Base-by-base conservation (phyloP, 1,284 basidiomycete genomes). In the Quambalaria eucalypti region DNA sequence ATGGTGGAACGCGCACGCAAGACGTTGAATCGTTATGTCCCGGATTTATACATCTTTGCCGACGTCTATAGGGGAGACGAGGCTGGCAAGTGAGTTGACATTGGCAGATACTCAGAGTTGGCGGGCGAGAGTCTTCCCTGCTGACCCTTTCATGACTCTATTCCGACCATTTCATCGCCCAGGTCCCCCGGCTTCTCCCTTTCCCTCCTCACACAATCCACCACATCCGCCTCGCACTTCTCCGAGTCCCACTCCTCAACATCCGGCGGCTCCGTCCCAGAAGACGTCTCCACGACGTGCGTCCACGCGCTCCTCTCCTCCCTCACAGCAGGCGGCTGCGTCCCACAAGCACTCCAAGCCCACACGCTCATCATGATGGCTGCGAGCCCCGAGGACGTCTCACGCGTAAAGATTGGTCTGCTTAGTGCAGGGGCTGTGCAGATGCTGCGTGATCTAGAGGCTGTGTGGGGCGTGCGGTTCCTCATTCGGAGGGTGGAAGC, bases 41-140 rank as follows among this genome's bases (percentile, higher is more conserved):
- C 93, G 26, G 95, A 99, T 74, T 89, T 97, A 28, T 97, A 98
- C 77, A 83, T 99, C 28, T 95, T 97, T 75, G 95, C 95, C 1
- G 95, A 98, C 68, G 91, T 97, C 12, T 98, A 96, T 78, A 91
- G 95, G 73, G 92, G 92, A 8, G 88, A 91, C 25, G 95, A 98
- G 60, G 90, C 89, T 61, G 95, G 95, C 76, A 95, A 90, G 53
- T 55, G 54, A 55, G 53, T 51, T 16, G 28, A 29, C 44, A 19
- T n/a, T n/a, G 46, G 31, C 9, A 33, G 9, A 33, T n/a, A 9
- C 8, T n/a, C 9, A 33, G 31, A 33, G n/a, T 33, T 33, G 31
- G 31, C 8, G 9, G 31, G 31, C 31, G n/a, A 33, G 31, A 33
- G 31, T 59, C 5, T 54, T 16, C 49, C 28, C 14, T 44, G 26